These are phyloP conservation scores for Calocera viscosa DNA, from an alignment of 768 basidiomycete genomes.

Conservation along the genomic window DNA sequence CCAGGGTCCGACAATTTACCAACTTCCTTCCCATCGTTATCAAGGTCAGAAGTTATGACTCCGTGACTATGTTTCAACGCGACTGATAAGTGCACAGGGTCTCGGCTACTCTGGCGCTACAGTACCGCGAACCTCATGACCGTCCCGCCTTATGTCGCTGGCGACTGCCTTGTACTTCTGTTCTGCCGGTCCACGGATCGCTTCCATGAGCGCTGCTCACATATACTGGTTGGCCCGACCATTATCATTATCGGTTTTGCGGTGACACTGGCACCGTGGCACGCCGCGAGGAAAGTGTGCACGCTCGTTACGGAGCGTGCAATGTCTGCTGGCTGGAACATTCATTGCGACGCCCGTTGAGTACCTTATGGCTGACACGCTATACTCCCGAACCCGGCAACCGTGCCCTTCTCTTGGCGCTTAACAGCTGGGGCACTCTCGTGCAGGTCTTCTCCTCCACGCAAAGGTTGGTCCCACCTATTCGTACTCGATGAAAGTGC, in stretches of 20 bases:
- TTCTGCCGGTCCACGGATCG: conserved; percentile 28
- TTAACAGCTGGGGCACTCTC: conserved; percentile 16
- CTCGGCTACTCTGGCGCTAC: conserved; percentile 42
- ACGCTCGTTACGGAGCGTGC: background rate
- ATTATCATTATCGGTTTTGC: background rate
- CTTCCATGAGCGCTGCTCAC: conserved; percentile 25
- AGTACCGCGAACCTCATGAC: conserved; percentile 29
- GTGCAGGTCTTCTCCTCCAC: conserved; percentile 12
- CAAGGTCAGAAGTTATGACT: background rate
- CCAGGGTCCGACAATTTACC: background rate
- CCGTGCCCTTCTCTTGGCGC: conserved; percentile 13
- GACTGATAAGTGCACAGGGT: conserved; percentile 20
- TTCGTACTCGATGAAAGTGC: conserved; percentile 14
- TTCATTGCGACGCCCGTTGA: background rate
- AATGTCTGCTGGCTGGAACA: background rate
- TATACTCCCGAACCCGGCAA: conserved; percentile 16
- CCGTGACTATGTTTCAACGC: background rate
- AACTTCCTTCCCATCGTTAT: background rate
- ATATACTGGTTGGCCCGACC: conserved; percentile 22
- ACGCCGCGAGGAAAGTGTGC: background rate
- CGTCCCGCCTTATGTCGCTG: conserved; percentile 29
- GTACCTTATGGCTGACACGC: background rate
- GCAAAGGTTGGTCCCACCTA: conserved; percentile 13
- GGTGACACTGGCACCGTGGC: background rate
- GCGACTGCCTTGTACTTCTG: conserved; percentile 30